phyloP scores from a whole-genome alignment of 495 filamentous ascomycete genomes.

The Sabuloglossum arenarium region DNA sequence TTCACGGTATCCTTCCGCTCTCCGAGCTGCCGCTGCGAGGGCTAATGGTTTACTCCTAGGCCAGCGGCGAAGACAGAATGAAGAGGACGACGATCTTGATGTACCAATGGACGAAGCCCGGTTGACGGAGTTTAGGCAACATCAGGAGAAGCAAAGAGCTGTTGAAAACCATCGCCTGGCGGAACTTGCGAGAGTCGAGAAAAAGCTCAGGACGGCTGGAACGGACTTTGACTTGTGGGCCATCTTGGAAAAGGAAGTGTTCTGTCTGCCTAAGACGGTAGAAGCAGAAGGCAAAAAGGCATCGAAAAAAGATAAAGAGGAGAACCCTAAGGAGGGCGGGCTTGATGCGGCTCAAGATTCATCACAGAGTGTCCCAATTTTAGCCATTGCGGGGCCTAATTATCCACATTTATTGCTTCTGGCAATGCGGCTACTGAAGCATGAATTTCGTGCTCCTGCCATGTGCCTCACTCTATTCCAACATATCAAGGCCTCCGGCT shows the following conservation, averaged over 20 bases:
- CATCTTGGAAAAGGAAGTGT: slow-evolving; percentile 43
- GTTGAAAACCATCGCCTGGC: not conserved
- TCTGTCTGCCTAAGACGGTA: slow-evolving; percentile 12
- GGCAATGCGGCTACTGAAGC: slow-evolving; percentile 41
- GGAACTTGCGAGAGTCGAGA: slow-evolving; percentile 20
- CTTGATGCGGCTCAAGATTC: slow-evolving; percentile 5
- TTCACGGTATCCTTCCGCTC: not conserved
- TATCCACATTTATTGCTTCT: slow-evolving; percentile 44
- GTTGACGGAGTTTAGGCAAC: not conserved
- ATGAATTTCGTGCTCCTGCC: slow-evolving; percentile 35
- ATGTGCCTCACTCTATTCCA: slow-evolving; percentile 43
- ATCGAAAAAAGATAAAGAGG: slow-evolving; percentile 4
- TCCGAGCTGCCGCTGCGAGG: slow-evolving; percentile 1
- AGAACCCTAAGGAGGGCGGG: slow-evolving; percentile 19
- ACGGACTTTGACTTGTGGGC: slow-evolving; percentile 54
- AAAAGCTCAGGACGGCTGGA: slow-evolving; percentile 24
- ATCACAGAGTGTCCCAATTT: slow-evolving; percentile 5
- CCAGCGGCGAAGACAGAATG: not conserved
- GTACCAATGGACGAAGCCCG: not conserved
- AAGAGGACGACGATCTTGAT: not conserved
- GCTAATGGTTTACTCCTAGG: not conserved
- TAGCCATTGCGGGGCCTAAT: slow-evolving; percentile 35
- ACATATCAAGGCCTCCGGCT: slow-evolving; percentile 47
- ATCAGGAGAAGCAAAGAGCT: not conserved
- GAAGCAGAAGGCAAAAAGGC: slow-evolving; percentile 9